A percentile compares a stretch with the other conserved stretches of the same genome.
phyloP scores from a whole-genome alignment of 2,329 filamentous ascomycete genomes.

The Nemania sp. region DNA sequence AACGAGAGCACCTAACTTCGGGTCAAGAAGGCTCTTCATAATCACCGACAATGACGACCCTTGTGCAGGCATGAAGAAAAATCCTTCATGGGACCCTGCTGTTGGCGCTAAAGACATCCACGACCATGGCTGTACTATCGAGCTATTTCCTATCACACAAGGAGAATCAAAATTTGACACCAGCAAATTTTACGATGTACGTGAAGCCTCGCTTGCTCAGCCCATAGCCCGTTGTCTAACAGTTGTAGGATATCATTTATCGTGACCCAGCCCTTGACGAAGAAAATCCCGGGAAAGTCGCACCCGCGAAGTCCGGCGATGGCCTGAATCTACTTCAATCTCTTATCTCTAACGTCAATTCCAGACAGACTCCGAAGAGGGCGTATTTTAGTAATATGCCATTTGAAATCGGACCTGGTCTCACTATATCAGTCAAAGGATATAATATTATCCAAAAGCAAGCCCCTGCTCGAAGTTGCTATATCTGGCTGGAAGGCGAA shows the following conservation, averaged over 20 bases:
- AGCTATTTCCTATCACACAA: slow-evolving; percentile 89
- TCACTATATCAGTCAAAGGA: slow-evolving; percentile 91
- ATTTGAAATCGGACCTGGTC: slow-evolving; percentile 84
- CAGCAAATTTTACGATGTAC: slow-evolving; percentile 89
- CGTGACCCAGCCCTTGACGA: slow-evolving; percentile 79
- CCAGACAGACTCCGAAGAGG: slow-evolving; percentile 86
- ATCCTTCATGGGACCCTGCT: slow-evolving; percentile 78
- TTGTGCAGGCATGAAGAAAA: slow-evolving; percentile 80
- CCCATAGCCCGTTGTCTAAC: slow-evolving; percentile 42
- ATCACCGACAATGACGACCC: slow-evolving; percentile 95
- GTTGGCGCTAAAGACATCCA: slow-evolving; percentile 95
- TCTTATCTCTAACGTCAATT: slow-evolving; percentile 88
- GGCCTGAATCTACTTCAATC: slow-evolving; percentile 83
- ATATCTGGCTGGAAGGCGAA: slow-evolving; percentile 90
- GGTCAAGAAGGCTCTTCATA: slow-evolving; percentile 91
- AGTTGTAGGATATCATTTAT: slow-evolving; percentile 85
- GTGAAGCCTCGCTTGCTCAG: slow-evolving; percentile 39
- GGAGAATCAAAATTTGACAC: slow-evolving; percentile 79
- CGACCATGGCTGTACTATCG: slow-evolving; percentile 90
- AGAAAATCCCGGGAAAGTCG: slow-evolving; percentile 67
- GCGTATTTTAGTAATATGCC: slow-evolving; percentile 88
- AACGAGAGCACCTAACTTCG: slow-evolving; percentile 93
- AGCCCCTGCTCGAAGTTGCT: slow-evolving; percentile 82
- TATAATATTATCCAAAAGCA: slow-evolving; percentile 91
- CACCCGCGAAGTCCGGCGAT: slow-evolving; percentile 75